Base-by-base conservation (phyloP, 208 protist species). In the Acanthamoeba castellanii region DNA sequence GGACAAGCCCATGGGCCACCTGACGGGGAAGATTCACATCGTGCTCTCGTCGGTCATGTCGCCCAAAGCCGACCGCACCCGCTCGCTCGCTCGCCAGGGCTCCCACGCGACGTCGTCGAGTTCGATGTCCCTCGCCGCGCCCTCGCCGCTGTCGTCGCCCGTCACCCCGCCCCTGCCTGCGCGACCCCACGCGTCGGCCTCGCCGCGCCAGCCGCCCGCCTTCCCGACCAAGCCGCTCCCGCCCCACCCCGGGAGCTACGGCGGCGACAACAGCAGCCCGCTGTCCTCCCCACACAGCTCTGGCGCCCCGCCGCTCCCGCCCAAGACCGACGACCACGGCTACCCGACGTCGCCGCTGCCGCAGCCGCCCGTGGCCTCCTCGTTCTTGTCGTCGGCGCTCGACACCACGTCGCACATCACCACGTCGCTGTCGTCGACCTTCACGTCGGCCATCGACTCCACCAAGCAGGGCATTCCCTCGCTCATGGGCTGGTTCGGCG, bases 11-110 rank as follows among this genome's bases (percentile, higher is more conserved):
- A 74, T 92, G 57, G 87, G 87, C 20, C 66, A 92, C 57, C 61
- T 92, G 66, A 20, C 34, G 14, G 87, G 87, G 30, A 92, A 76
- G 66, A 57, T 92, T 25, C 87, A 92, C n/a, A 92, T 92, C 30
- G n/a, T 76, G 87, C 87, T 74, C 25, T 92, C 87, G 27, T 55
- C 78, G n/a, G 27, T 87, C 78, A 32, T 87, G 47, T 87, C 78
- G 25, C 50, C 78, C 78, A 87, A 87, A 47, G 7, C 78, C 25
- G 57, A 64, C 22, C 57, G 57, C 57, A 64, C 13, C 57, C 57
- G 57, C 22, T 27, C 57, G 57, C 78, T 37, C 47, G 9, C 27
- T n/a, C 78, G 78, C 18, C 42, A 87, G 78, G 50, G 27, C 42
- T 34, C 78, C 0, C 25, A 55, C 13, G 47, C 78, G 13, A 64